A percentile compares a stretch with the other conserved stretches of the same genome.
These are phyloP conservation scores for Mucuna pruriens DNA, from an alignment of 306 rosid species.

Conservation along the genomic window DNA sequence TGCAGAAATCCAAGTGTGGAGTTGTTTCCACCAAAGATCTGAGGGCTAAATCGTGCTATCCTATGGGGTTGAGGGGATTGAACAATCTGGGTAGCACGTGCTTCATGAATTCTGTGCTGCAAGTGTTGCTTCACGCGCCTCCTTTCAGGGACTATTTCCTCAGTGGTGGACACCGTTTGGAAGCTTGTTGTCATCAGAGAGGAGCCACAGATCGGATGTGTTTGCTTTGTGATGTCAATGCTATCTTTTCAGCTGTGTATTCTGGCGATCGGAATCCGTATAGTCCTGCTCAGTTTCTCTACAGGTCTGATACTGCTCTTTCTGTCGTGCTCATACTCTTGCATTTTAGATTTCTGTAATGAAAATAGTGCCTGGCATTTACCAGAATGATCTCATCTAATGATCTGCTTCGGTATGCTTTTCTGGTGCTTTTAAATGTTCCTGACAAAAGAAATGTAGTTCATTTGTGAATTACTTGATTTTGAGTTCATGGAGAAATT, in stretches of 20 bases:
- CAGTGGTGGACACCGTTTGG: constrained; percentile 68
- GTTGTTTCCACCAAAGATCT: constrained; percentile 51
- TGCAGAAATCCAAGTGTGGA: constrained; percentile 47
- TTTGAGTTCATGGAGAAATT: no score
- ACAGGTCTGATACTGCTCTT: constrained; percentile 71
- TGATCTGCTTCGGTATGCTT: constrained; percentile 21
- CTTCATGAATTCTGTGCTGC: constrained; percentile 93
- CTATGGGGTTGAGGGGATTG: constrained; percentile 88
- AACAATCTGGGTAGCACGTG: constrained; percentile 87
- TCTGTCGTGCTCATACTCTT: constrained; percentile 18
- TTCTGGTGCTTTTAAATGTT: constrained; percentile 37
- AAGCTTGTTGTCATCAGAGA: constrained; percentile 66
- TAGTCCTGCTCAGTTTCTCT: constrained; percentile 88
- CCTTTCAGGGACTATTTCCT: constrained; percentile 77
- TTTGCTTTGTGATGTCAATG: constrained; percentile 80
- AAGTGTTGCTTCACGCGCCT: constrained; percentile 79
- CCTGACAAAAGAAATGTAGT: constrained; percentile 7
- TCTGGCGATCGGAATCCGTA: constrained; percentile 75
- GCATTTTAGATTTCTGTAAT: constrained; percentile 27
- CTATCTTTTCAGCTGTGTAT: constrained; percentile 71
- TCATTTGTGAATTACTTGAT: constrained; percentile 34
- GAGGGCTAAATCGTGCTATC: constrained; percentile 80
- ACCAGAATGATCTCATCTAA: constrained; percentile 21
- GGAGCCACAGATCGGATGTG: constrained; percentile 56
- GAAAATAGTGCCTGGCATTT: constrained; percentile 30